These are phyloP conservation scores for Pochonia chlamydosporia DNA, from an alignment of 2,329 filamentous ascomycete species.

Conservation along the genomic window DNA sequence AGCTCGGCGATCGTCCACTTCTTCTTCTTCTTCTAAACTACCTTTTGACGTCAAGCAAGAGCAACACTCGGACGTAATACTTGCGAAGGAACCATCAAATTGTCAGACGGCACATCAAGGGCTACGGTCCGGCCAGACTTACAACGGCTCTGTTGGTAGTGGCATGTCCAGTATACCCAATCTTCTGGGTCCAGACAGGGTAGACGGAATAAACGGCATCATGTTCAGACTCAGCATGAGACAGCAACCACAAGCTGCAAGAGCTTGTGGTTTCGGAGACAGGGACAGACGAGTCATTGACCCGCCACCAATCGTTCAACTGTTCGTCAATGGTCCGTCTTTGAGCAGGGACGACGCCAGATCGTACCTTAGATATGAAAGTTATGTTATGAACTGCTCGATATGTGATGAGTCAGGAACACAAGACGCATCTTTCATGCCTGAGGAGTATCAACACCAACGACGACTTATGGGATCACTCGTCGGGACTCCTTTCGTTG, in stretches of 20 bases:
- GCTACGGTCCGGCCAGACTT: neutral
- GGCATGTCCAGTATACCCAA: constrained; percentile 17
- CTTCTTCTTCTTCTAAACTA: neutral
- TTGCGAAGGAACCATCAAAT: neutral
- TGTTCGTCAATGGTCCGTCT: constrained; percentile 55
- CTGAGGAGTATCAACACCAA: constrained; percentile 65
- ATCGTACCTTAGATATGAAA: constrained; percentile 50
- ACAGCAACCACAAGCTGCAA: constrained; percentile 71
- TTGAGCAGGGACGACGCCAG: constrained; percentile 48
- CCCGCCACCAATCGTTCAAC: constrained; percentile 75
- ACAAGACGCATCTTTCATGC: constrained; percentile 64
- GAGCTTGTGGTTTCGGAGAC: constrained; percentile 79
- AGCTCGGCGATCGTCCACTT: no score
- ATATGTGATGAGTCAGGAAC: constrained; percentile 66
- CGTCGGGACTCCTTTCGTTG: constrained; percentile 71
- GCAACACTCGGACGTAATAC: neutral
- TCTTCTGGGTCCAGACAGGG: constrained; percentile 16
- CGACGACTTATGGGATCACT: constrained; percentile 74
- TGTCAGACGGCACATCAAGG: neutral
- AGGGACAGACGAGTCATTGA: constrained; percentile 77
- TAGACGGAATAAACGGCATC: constrained; percentile 15
- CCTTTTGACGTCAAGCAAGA: neutral
- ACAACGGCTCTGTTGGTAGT: neutral
- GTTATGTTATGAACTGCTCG: constrained; percentile 69
- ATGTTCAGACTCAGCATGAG: constrained; percentile 44